Percentiles rank a stretch among this genome's conserved stretches.
Evolutionary conservation across 176 grass and related monocot genomes (phyloP).

Genomic region (Carex littledalei): DNA sequence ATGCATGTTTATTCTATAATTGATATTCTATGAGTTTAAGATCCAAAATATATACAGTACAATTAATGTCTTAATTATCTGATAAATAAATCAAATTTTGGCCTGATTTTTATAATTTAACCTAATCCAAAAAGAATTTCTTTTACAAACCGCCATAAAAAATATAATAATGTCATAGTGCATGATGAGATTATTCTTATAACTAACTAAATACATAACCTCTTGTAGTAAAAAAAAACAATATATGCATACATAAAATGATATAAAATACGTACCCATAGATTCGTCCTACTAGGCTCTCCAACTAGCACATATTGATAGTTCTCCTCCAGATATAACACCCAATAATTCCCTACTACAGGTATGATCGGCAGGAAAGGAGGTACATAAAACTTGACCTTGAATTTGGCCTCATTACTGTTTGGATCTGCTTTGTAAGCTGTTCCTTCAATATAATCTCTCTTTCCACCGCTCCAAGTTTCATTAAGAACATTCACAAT

Average conservation of each 20-base stretch:
- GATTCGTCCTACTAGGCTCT: slow-evolving; percentile 49
- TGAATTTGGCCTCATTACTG: slow-evolving; percentile 89
- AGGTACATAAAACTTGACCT: slow-evolving; percentile 97
- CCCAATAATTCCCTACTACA: slow-evolving; percentile 88
- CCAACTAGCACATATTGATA: slow-evolving; percentile 75
- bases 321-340: slow-evolving; percentile 64
- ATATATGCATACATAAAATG: background rate
- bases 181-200: background rate
- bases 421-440: slow-evolving; percentile 66
- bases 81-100: background rate
- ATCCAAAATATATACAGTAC: background rate
- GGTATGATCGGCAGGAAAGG: slow-evolving; percentile 81
- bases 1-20: background rate
- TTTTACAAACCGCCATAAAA: background rate
- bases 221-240: background rate
- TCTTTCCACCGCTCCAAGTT: slow-evolving; percentile 67
- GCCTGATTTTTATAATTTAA: background rate
- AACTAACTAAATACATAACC: background rate
- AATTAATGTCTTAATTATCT: background rate
- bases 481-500: slow-evolving; percentile 77
- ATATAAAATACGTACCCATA: slow-evolving; percentile 36
- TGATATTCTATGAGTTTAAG: background rate
- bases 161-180: background rate
- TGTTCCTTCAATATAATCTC: slow-evolving; percentile 66
- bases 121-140: background rate